phyloP scores from a whole-genome alignment of 257 asterid genomes.

The Lantana camara region DNA sequence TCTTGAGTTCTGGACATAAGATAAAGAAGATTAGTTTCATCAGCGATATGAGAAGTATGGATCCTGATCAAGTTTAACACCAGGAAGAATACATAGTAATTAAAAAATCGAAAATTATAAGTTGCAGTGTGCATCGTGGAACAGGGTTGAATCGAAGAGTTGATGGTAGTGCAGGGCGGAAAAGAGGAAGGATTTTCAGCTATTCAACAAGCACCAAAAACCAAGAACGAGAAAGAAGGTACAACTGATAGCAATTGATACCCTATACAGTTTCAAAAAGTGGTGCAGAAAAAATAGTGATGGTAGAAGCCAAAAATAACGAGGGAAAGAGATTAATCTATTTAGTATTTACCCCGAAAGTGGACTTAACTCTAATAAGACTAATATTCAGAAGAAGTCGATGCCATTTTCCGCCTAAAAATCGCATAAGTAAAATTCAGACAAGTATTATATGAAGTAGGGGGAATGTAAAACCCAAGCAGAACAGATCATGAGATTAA shows the following conservation, averaged over 20 bases:
- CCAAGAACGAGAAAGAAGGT: constrained; percentile 4
- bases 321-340: neutral
- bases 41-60: constrained; percentile 3
- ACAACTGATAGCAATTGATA: neutral
- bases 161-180: neutral
- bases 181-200: constrained; percentile 1
- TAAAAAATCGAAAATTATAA: neutral
- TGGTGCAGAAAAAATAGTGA: neutral
- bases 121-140: neutral
- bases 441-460: neutral
- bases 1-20: constrained; percentile 46
- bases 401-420: neutral
- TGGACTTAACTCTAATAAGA: neutral
- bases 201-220: constrained; percentile 18
- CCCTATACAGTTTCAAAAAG: neutral
- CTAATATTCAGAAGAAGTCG: neutral
- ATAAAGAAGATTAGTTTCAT: constrained; percentile 24
- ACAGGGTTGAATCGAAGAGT: neutral
- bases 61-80: neutral
- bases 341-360: neutral
- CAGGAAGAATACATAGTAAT: neutral
- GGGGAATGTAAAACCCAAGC: neutral
- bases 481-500: neutral
- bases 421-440: neutral
- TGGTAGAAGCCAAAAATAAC: neutral